Evolutionary conservation across 257 asterid species (phyloP).

Genomic region (Nyctanthes arbortristis): DNA sequence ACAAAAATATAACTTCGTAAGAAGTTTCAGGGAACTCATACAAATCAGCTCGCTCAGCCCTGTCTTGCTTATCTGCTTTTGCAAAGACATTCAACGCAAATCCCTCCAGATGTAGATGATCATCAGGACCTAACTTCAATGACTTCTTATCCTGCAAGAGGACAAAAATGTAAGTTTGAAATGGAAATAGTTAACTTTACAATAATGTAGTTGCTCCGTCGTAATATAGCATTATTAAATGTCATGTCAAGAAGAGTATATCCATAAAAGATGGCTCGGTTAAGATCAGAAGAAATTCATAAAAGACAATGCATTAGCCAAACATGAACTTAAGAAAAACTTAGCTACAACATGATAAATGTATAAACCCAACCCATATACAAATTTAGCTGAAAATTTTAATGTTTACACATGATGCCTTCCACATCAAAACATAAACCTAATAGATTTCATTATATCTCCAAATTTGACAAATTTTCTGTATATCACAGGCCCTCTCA

Average conservation of each 20-base stretch:
- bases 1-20: not conserved
- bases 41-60: conserved; percentile 87
- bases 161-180: not conserved
- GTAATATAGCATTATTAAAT: not conserved
- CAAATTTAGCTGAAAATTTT: not conserved
- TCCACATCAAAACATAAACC: not conserved
- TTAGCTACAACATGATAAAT: not conserved
- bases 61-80: conserved; percentile 96
- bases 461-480: too few species aligned
- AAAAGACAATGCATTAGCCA: not conserved
- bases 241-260: not conserved
- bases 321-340: not conserved
- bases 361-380: not conserved
- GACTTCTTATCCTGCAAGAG: conserved; percentile 85
- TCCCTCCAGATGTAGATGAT: conserved; percentile 80
- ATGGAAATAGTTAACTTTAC: conserved; percentile 1
- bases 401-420: not conserved
- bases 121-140: conserved; percentile 77
- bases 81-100: conserved; percentile 84
- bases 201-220: not conserved
- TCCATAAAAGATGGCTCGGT: not conserved
- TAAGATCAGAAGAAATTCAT: not conserved
- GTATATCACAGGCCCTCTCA: too few species aligned
- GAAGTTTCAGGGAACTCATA: conserved; percentile 35
- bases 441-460: not conserved